Base-by-base conservation (phyloP, 768 basidiomycete species). In the Mycena crocata region DNA sequence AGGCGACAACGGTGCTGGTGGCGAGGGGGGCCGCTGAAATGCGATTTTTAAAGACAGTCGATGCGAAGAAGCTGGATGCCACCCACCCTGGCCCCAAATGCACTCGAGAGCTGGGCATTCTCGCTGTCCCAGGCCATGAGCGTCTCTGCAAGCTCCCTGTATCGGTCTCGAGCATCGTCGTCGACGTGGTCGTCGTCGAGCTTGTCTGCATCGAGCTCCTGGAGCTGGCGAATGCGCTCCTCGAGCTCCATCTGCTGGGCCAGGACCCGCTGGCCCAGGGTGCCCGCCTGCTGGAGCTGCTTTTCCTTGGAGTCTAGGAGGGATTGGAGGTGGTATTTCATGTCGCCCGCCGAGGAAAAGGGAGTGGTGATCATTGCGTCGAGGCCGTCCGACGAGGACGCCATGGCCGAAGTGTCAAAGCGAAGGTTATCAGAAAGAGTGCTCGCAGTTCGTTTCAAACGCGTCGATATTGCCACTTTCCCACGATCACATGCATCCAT, bases 201-300 rank as follows among this genome's bases (percentile, higher is more conserved):
- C 69, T 87, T 89, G 64, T 90, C 90, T 23, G 80, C 85, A 57
- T 90, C 90, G 19, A 87, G 75, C 37, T 92, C 91, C 72, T 94
- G 91, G 57, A 97, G 84, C 74, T 92, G 91, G 46, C 88, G 84
- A 65, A 98, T 94, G 56, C 94, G 88, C 75, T 92, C 90, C 79
- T 98, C 94, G 67, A 98, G 88, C 75, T 97, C 94, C 81, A 94
- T 91, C 80, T 95, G 95, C 83, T 99, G 97, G 23, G 89, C 87
- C 67, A 98, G 90, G 73, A 99, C 89, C 77, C 94, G 92, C 80
- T 98, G 95, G 56, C 97, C 96, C 75, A 99, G 89, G 60, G 90
- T 92, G 39, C 94, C 96, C 6, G 95, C 94, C 69, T 94, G 92
- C 69, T 94, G 90, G 35, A 98, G 90, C 78, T 98, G 95, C 75